These are phyloP conservation scores for Lentinula edodes DNA, from an alignment of 768 basidiomycete species.

Conservation along the genomic window DNA sequence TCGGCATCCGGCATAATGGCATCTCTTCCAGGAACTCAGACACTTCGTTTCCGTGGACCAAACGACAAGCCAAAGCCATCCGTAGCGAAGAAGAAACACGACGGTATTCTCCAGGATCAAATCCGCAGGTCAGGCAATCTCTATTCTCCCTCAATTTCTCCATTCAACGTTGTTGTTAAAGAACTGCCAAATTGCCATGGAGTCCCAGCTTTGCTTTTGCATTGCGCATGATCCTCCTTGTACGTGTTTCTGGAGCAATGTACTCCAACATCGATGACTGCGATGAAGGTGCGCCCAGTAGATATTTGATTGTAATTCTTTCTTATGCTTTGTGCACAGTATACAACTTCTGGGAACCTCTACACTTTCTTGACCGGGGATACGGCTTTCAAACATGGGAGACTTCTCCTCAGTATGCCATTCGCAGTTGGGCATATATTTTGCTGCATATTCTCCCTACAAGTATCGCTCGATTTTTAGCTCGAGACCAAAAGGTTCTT, in stretches of 20 bases:
- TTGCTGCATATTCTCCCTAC: constrained; percentile 71
- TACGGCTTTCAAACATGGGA: constrained; percentile 99
- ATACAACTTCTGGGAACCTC: constrained; percentile 98
- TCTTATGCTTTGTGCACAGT: constrained; percentile 41
- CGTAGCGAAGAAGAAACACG: constrained; percentile 32
- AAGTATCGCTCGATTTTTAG: constrained; percentile 47
- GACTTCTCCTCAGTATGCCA: constrained; percentile 82
- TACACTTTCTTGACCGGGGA: constrained; percentile 85
- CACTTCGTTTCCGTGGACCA: constrained; percentile 46
- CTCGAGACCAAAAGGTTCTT: constrained; percentile 70
- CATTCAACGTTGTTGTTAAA: constrained; percentile 19
- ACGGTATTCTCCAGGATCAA: constrained; percentile 76
- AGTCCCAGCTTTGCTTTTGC: constrained; percentile 81
- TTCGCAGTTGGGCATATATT: constrained; percentile 94
- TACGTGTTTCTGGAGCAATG: constrained; percentile 85
- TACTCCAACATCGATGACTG: constrained; percentile 94
- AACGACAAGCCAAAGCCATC: constrained; percentile 26
- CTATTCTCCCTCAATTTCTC: background rate
- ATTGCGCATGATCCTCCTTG: constrained; percentile 73
- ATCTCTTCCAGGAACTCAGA: constrained; percentile 22
- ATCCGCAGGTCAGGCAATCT: constrained; percentile 50
- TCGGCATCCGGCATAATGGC: background rate
- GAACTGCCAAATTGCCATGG: constrained; percentile 75
- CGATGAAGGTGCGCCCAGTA: constrained; percentile 71
- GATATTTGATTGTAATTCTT: background rate